Conservation (phyloP, 2,329 filamentous ascomycete genomes). For the Myriosclerotinia scirpicola region DNA sequence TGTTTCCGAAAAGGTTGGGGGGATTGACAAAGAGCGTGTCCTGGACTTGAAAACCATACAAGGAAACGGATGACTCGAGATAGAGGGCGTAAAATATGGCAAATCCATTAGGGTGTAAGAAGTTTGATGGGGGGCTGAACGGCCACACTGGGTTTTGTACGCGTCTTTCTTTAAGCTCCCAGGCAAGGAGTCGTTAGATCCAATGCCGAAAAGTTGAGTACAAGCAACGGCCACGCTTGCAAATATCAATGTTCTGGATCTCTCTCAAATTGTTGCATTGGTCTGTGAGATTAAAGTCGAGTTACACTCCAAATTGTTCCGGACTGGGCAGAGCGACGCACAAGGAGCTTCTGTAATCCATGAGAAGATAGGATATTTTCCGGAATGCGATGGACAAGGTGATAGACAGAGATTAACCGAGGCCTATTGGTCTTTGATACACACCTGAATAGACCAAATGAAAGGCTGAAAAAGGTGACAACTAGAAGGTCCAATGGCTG, state of each 20-base stretch:
- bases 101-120: background rate
- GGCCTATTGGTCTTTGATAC: conserved; percentile 15
- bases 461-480: background rate
- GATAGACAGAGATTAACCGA: background rate
- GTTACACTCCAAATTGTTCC: background rate
- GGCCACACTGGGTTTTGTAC: background rate
- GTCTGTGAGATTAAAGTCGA: background rate
- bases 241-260: background rate
- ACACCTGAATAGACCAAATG: conserved; percentile 15
- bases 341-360: conserved; percentile 1
- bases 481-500: conserved; percentile 11
- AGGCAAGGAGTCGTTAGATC: background rate
- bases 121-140: too few species aligned
- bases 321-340: background rate
- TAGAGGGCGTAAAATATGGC: background rate
- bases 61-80: background rate
- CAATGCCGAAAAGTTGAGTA: background rate
- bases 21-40: background rate
- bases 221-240: background rate
- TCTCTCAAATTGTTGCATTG: background rate
- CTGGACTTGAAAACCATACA: background rate
- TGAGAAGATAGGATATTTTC: background rate
- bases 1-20: background rate
- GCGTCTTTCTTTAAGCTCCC: background rate
- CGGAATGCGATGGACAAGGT: background rate